Evolutionary conservation across 2,329 filamentous ascomycete species (phyloP), one percentile per base, ranked within the genome.

Genomic region (Didymella arachidicola): DNA sequence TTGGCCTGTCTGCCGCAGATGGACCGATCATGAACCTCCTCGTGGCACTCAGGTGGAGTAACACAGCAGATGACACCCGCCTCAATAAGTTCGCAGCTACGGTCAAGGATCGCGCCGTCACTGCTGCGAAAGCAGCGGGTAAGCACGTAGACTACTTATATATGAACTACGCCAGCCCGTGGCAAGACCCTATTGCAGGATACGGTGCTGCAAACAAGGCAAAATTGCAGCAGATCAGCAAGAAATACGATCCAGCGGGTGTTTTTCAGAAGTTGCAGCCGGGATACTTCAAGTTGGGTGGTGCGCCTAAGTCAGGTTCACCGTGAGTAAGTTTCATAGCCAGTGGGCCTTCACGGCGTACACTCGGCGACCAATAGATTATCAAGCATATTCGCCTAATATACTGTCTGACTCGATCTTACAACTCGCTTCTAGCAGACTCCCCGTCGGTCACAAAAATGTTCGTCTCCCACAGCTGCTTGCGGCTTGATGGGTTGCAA

Each of bases 141-240:
- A 62, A 61, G 26, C 27, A 51, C 4, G 38, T 36, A 25, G 38
- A 57, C 2, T 63, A 76, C 52, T 49, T 81, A 27, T 83, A 82
- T 66, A 79, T 82, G 77, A 82, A 82, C 62, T 82, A 83, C 59
- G 81, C 77, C 10, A 76, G 73, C 48, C 70, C 73, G 51, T 78
- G 69, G 57, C 79, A 82, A 58, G 73, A 79, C 59, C 72, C 78
- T 0, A 60, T 82, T 44, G 65, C 67, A 11, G 71, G 78, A 11
- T 83, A 83, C 59, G 80, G 80, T 0, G 29, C 65, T 16, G 65
- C 61, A 1, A 82, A 80, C 48, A 54, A 72, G 41, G 60, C 65
- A 29, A 68, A 56, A 14, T n/a, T 72, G 47, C 55, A 60, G 45
- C 19, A 44, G 0, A 56, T 71, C 1, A 55, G 64, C 5, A 58